A percentile compares a stretch with the other conserved stretches of the same genome.
Evolutionary conservation across 306 rosid genomes (phyloP).

Genomic region (Argentina anserina): DNA sequence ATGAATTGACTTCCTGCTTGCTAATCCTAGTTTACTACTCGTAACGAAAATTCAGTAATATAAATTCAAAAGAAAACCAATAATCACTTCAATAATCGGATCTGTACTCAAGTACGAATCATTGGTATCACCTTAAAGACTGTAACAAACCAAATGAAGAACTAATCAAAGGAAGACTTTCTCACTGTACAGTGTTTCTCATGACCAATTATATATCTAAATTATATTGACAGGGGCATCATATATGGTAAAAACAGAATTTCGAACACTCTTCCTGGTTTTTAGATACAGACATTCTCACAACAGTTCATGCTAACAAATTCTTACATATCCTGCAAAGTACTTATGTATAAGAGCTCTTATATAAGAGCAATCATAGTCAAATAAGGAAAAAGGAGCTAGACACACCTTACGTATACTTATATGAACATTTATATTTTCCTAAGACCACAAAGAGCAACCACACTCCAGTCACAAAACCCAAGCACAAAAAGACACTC

Average conservation of each 20-base stretch:
- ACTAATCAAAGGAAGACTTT: background rate
- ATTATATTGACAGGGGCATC: background rate
- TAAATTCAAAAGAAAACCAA: background rate
- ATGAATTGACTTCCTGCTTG: background rate
- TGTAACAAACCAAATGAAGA: background rate
- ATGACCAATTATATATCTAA: background rate
- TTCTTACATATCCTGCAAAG: background rate
- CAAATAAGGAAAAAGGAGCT: background rate
- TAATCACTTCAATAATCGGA: background rate
- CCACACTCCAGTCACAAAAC: background rate
- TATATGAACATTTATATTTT: background rate
- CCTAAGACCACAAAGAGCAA: background rate
- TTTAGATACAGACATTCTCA: background rate
- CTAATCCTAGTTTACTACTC: background rate
- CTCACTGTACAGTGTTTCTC: background rate
- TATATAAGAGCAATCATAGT: background rate
- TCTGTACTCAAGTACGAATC: background rate
- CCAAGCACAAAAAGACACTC: background rate
- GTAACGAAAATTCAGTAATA: background rate
- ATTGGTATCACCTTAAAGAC: background rate
- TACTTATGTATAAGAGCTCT: background rate
- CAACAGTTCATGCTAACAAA: background rate
- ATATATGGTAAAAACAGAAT: background rate
- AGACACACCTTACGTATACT: background rate
- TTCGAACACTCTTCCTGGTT: background rate